Percentiles rank a stretch among this genome's conserved stretches.
Evolutionary conservation across 202 grass and related monocot species (phyloP).

Genomic region (Brachypodium distachyon): DNA sequence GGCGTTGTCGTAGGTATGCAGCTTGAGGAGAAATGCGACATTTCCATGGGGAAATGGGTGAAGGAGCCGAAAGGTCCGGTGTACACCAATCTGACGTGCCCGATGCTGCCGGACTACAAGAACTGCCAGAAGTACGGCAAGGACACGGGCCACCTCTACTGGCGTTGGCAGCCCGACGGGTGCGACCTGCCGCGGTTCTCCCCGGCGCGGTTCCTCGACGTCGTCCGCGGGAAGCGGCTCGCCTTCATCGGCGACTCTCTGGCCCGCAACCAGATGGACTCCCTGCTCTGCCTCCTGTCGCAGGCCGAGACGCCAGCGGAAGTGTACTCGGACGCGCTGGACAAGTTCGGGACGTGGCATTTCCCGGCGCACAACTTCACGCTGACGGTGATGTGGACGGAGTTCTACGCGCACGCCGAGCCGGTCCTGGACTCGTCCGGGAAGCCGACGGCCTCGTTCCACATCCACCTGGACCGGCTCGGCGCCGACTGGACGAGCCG

Average conservation of each 20-base stretch:
- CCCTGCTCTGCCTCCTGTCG: slow-evolving; percentile 62
- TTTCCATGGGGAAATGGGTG: slow-evolving; percentile 56
- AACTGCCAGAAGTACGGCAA: slow-evolving; percentile 78
- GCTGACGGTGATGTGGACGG: slow-evolving; percentile 69
- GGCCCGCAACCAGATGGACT: slow-evolving; percentile 74
- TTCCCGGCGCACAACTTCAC: slow-evolving; percentile 77
- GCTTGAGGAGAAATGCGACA: slow-evolving; percentile 29
- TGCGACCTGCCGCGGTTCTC: slow-evolving; percentile 50
- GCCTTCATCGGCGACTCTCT: slow-evolving; percentile 84
- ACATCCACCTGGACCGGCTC: slow-evolving; percentile 81
- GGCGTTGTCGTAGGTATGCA: background rate
- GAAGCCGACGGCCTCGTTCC: slow-evolving; percentile 41
- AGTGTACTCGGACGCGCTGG: slow-evolving; percentile 31
- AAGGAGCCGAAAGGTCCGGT: slow-evolving; percentile 17
- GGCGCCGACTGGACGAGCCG: slow-evolving; percentile 43
- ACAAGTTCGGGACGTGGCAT: slow-evolving; percentile 61
- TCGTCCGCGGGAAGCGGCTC: slow-evolving; percentile 47
- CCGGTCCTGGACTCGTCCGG: slow-evolving; percentile 33
- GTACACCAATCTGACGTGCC: slow-evolving; percentile 51
- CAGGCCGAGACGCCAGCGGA: slow-evolving; percentile 56
- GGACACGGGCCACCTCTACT: slow-evolving; percentile 42
- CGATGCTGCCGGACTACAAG: slow-evolving; percentile 39
- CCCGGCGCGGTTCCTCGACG: slow-evolving; percentile 40
- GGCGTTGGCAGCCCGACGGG: slow-evolving; percentile 61
- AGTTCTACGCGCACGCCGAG: slow-evolving; percentile 53